Evolutionary conservation across 2,329 filamentous ascomycete species (phyloP), one percentile per base, ranked within the genome.

Genomic region (Chaetomiaceae sp.): DNA sequence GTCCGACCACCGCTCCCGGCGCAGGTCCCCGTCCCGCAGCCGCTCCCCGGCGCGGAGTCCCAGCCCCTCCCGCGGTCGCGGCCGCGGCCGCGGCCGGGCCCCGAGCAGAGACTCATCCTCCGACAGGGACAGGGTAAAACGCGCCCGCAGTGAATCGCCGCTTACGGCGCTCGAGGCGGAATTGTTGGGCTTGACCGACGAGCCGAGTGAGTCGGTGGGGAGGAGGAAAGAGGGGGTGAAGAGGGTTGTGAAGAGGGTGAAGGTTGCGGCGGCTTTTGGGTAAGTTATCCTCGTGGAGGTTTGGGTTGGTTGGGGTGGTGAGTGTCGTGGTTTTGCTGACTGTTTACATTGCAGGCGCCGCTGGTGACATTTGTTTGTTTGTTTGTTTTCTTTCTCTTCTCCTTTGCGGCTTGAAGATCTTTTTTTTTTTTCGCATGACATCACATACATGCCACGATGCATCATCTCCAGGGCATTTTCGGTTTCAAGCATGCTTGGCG

Each of bases 191-290:
- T 18, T 56, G 35, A 33, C 42, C 7, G 45, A 51, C 15, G 49
- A 49, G 17, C 38, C 33, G 18, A 29, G 19, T 22, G 45, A 52
- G 32, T 30, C 45, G 1, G 44, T 24, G 22, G 9, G 22, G 6
- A 5, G 9, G 22, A 48, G 29, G 33, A 38, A 2, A 49, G 42
- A 36, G 18, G 40, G 15, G 41, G 22, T 34, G 6, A 58, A 55
- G 47, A 57, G 56, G 32, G 48, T 50, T 1, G 37, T 49, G 29
- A 52, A 45, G 42, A 24, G 50, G 10, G 46, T 51, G 6, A 48
- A 53, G 22, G 54, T 58, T 17, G 50, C 54, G n/a, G 50, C 50
- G 1, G 56, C 52, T 2, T 58, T 53, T 41, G 48, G 45, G 55
- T 58, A 42, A 52, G 52, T 26, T 19, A 12, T 26, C 8, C 12